Conservation (phyloP, 148 eudicot genomes). For the Gaultheria prostrata region DNA sequence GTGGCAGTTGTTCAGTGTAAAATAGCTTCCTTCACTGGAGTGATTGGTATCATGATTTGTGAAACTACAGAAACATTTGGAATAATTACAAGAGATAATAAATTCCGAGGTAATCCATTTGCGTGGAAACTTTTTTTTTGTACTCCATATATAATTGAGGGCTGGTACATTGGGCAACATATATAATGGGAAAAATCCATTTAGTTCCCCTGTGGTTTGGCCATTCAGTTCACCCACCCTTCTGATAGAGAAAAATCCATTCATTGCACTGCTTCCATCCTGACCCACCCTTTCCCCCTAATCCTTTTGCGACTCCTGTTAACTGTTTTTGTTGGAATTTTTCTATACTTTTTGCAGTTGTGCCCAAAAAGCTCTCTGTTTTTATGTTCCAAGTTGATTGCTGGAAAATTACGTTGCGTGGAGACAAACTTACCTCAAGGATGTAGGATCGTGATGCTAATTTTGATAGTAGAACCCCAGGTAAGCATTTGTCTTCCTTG, state of each 20-base stretch:
- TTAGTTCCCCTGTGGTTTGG: not conserved
- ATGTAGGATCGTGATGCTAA: conserved; percentile 28
- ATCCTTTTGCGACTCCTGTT: not conserved
- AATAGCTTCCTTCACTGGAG: conserved; percentile 41
- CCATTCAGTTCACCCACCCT: not conserved
- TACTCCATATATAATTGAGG: not conserved
- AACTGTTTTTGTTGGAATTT: conserved; percentile 1
- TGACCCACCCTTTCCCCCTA: not conserved
- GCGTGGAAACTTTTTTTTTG: not conserved
- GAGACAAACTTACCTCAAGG: conserved; percentile 59
- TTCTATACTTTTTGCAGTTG: conserved; percentile 41
- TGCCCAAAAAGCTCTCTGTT: conserved; percentile 65
- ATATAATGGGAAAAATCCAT: not conserved
- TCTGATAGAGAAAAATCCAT: not conserved
- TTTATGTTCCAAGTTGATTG: conserved; percentile 71
- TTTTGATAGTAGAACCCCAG: not conserved
- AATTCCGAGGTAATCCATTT: conserved; percentile 47
- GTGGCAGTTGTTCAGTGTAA: conserved; percentile 62
- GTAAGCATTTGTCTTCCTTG: conserved; percentile 8
- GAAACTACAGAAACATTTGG: conserved; percentile 87
- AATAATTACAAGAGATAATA: conserved; percentile 60
- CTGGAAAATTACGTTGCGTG: conserved; percentile 77
- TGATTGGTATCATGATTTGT: conserved; percentile 72
- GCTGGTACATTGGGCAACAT: not conserved
- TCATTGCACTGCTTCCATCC: not conserved